A percentile compares a stretch with the other conserved stretches of the same genome.
Evolutionary conservation across 225 moss, liverwort and hornwort genomes (phyloP).

Genomic region (Anthoceros angustus): DNA sequence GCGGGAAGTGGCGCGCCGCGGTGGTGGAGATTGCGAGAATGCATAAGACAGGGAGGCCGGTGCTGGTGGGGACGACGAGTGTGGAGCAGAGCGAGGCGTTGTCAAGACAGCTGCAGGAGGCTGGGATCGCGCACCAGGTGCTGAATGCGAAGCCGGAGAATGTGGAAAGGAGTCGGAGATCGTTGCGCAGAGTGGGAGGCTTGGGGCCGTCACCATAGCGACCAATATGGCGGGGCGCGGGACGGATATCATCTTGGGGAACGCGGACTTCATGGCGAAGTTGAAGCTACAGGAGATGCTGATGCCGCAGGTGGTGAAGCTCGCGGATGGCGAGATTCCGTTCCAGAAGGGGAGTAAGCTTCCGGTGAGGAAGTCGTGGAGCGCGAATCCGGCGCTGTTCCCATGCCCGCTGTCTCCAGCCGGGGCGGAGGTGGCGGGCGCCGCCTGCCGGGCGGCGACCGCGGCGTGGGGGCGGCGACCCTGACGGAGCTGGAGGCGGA

Average conservation of each 20-base stretch:
- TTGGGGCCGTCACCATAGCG: constrained; percentile 83
- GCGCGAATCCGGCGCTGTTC: constrained; percentile 64
- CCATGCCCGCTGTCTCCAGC: constrained; percentile 60
- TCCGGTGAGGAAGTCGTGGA: constrained; percentile 67
- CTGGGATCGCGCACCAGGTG: constrained; percentile 83
- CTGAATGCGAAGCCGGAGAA: constrained; percentile 95
- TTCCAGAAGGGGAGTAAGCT: constrained; percentile 70
- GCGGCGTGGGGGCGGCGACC: constrained; percentile 63
- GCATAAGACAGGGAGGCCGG: constrained; percentile 77
- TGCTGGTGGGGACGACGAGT: constrained; percentile 91
- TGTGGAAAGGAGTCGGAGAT: constrained; percentile 96
- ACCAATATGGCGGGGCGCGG: constrained; percentile 99
- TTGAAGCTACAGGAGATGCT: constrained; percentile 88
- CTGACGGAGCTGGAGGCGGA: constrained; percentile 86
- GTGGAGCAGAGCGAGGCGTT: constrained; percentile 95
- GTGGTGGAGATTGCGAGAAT: constrained; percentile 85
- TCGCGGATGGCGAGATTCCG: constrained; percentile 79
- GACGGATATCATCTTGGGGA: constrained; percentile 91
- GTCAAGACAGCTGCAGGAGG: constrained; percentile 56
- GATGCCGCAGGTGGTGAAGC: constrained; percentile 69
- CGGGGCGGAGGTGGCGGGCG: constrained; percentile 28
- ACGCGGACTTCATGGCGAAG: constrained; percentile 89
- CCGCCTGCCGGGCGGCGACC: constrained; percentile 62
- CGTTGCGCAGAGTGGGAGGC: constrained; percentile 88
- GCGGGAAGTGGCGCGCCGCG: constrained; percentile 77